Conservation (phyloP, 192 early-diverging fungal species). For the Nowakowskiella sp. region DNA sequence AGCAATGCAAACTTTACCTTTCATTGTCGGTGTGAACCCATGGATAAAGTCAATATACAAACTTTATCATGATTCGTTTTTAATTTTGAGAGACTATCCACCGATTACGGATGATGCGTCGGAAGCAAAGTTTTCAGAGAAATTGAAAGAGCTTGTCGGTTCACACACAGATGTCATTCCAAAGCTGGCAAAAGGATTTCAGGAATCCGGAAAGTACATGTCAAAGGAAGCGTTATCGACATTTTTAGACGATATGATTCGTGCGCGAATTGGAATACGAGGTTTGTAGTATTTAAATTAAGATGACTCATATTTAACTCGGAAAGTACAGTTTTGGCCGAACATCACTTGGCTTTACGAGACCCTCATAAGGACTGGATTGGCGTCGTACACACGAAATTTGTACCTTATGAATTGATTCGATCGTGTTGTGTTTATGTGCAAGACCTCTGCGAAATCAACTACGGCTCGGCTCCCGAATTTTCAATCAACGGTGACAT, state of each 20-base stretch:
- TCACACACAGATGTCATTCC: conserved; percentile 83
- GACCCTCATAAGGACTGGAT: conserved; percentile 56
- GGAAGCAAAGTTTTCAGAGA: conserved; percentile 59
- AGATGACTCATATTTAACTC: neutral
- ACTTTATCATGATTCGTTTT: conserved; percentile 74
- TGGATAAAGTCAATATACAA: conserved; percentile 76
- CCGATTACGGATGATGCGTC: conserved; percentile 44
- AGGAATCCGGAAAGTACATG: conserved; percentile 88
- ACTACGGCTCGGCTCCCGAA: conserved; percentile 76
- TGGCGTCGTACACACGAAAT: conserved; percentile 77
- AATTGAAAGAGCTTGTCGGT: conserved; percentile 64
- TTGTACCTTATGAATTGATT: conserved; percentile 60
- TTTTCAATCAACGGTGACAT: conserved; percentile 59
- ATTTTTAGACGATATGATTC: conserved; percentile 84
- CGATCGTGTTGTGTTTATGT: conserved; percentile 62
- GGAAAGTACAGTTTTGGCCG: conserved; percentile 60
- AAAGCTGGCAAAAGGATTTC: conserved; percentile 79
- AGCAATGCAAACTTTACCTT: conserved; percentile 83
- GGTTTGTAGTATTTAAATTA: conserved; percentile 15
- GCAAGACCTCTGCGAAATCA: conserved; percentile 79
- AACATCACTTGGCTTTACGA: conserved; percentile 77
- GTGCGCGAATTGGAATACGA: conserved; percentile 83
- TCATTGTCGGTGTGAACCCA: conserved; percentile 95
- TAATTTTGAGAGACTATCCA: conserved; percentile 57
- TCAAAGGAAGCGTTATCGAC: conserved; percentile 48